Conservation (phyloP, 768 basidiomycete genomes). For the Sarcodon sp. region DNA sequence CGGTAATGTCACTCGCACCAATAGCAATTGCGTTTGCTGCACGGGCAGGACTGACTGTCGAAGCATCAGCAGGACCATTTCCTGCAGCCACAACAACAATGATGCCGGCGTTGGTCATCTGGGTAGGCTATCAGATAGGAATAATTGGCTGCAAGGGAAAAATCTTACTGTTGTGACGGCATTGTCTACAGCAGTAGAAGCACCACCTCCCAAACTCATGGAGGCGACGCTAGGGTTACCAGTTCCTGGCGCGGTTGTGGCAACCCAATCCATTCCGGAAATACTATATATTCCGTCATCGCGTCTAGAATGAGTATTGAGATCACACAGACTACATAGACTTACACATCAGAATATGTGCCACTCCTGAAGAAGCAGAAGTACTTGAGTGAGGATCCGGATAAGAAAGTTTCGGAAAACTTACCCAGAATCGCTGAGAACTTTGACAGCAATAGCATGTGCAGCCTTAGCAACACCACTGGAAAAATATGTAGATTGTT, state of each 20-base stretch:
- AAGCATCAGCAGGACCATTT: slow-evolving; percentile 4
- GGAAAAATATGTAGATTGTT: neutral
- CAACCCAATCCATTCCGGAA: slow-evolving; percentile 21
- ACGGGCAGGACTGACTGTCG: slow-evolving; percentile 4
- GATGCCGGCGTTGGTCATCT: slow-evolving; percentile 18
- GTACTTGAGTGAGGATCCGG: neutral
- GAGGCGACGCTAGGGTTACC: slow-evolving; percentile 20
- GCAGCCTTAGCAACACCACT: slow-evolving; percentile 17
- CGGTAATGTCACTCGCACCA: slow-evolving; percentile 4
- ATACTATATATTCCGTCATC: slow-evolving; percentile 9
- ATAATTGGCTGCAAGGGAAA: neutral
- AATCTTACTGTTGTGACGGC: slow-evolving; percentile 14
- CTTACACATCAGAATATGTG: slow-evolving; percentile 3
- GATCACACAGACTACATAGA: neutral
- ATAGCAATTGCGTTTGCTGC: slow-evolving; percentile 6
- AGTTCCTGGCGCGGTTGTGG: slow-evolving; percentile 6
- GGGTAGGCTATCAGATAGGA: slow-evolving; percentile 2
- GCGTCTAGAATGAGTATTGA: neutral
- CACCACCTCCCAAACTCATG: slow-evolving; percentile 23
- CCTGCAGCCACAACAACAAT: slow-evolving; percentile 16
- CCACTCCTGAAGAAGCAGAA: neutral
- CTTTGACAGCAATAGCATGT: slow-evolving; percentile 27
- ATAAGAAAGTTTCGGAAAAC: neutral
- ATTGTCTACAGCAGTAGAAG: slow-evolving; percentile 16
- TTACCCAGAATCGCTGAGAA: slow-evolving; percentile 22